Evolutionary conservation across 2,329 filamentous ascomycete species (phyloP), one percentile per base, ranked within the genome.

Genomic region (Alternaria dauci): DNA sequence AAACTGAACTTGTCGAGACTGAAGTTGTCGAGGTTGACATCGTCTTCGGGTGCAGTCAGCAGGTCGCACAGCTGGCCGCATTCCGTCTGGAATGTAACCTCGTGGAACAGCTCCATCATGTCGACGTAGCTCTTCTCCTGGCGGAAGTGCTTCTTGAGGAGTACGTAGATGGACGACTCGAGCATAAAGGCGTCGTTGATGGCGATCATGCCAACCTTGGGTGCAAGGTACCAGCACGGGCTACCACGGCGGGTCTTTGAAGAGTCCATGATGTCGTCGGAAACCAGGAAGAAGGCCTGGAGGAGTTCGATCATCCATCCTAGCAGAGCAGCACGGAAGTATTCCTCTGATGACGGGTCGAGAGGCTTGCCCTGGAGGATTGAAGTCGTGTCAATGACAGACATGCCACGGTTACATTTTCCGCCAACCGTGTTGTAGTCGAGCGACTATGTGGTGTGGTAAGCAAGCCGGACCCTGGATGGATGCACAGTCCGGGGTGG

Each of bases 131-230:
- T 85, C 53, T 92, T 89, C 82, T 97, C 93, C 47, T 86, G 84
- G 75, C 91, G 91, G 88, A 98, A 99, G 82, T 93, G 91, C 83
- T 96, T 95, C 85, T 94, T 95, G 65, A 99, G 88, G 46, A 98
- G 88, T 26, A 91, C 82, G 84, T 96, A 99, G 83, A 99, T 98
- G 75, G 87, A 84, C 14, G 90, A 84, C 83, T 98, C 95, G 72
- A 99, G 91, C 88, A 98, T 89, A 85, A 98, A 97, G 66, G 94
- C 89, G 78, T 99, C 95, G 86, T 99, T 99, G 87, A 99, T 97
- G 77, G 95, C 94, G 68, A 97, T 87, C 89, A 96, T 94, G 79
- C 94, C 94, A 42, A 99, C 94, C 50, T 90, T 89, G 32, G 92
- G 88, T 69, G 93, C 90, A 62, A 91, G 90, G 84, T 98, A 99